Base-by-base conservation (phyloP, 2,329 filamentous ascomycete genomes). In the Knufia petricola region DNA sequence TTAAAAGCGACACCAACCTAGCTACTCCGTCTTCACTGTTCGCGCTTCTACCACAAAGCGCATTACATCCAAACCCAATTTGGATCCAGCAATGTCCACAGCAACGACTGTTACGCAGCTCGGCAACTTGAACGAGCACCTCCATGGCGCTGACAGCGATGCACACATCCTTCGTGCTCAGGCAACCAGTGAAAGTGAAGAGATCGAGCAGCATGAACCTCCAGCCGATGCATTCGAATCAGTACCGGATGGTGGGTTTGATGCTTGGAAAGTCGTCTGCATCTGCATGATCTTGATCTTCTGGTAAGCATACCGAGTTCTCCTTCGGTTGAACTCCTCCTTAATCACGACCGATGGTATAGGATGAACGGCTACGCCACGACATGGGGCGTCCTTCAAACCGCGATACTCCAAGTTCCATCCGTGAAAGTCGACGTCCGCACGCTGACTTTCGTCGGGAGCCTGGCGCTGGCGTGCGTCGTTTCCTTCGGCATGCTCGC, bases 351-450 rank as follows among this genome's bases (percentile, higher is more conserved):
- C n/a, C n/a, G n/a, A n/a, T n/a, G n/a, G n/a, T n/a, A n/a, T n/a
- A n/a, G n/a, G 76, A 69, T 73, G 45, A 70, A 75, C 42, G 78
- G 77, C 44, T 75, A 70, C 0, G 69, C 69, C 6, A 79, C 78
- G 57, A 71, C 69, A 53, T 82, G 78, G 77, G 79, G 78, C 20
- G 70, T 83, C 0, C 64, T 81, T 40, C 79, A 83, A 61, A 68
- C 69, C 3, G 77, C 72, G 0, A 67, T 82, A 1, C 37, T 55
- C 19, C 71, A 79, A 2, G 62, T 72, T 28, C 7, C 31, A n/a
- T 63, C 71, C 8, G 59, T 60, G 20, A 10, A 24, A 10, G 65
- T 66, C 0, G 62, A 79, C 1, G 66, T 76, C 0, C 72, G 72
- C 0, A 77, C 73, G 1, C 64, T 82, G 19, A 73, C 76, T 1